These are phyloP conservation scores for Allantophomopsis cytisporea DNA, from an alignment of 2,329 filamentous ascomycete genomes.

Conservation along the genomic window DNA sequence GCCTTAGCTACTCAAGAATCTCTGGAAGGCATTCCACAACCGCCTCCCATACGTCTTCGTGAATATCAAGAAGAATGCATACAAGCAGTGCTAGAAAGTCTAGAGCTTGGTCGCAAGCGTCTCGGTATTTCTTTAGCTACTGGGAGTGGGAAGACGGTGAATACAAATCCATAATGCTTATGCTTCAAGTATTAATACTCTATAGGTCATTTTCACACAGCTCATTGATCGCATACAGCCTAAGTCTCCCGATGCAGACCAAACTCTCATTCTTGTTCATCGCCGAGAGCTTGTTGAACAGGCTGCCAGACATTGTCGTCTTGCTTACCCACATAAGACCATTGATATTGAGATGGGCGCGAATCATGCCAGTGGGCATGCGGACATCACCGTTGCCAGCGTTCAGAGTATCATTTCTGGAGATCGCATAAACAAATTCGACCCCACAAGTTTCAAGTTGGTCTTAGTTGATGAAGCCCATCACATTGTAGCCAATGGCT, in stretches of 20 bases:
- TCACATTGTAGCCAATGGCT: slow-evolving; percentile 79
- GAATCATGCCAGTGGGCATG: slow-evolving; percentile 59
- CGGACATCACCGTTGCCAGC: slow-evolving; percentile 90
- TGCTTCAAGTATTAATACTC: neutral
- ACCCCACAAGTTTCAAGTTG: slow-evolving; percentile 71
- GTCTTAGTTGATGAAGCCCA: slow-evolving; percentile 93
- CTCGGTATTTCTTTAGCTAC: slow-evolving; percentile 79
- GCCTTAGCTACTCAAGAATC: neutral
- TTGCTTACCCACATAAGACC: slow-evolving; percentile 64
- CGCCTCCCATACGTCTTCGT: slow-evolving; percentile 44
- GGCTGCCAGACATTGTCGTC: slow-evolving; percentile 71
- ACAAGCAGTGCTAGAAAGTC: slow-evolving; percentile 57
- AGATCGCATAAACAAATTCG: slow-evolving; percentile 68
- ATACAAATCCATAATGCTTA: slow-evolving; percentile 4
- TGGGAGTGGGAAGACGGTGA: slow-evolving; percentile 77
- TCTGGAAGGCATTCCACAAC: neutral
- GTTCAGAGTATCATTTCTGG: slow-evolving; percentile 72
- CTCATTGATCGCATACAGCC: slow-evolving; percentile 66
- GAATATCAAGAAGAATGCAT: slow-evolving; percentile 90
- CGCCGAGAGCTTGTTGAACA: slow-evolving; percentile 90
- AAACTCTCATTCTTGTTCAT: slow-evolving; percentile 85
- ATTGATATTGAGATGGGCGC: slow-evolving; percentile 90
- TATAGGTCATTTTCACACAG: slow-evolving; percentile 86
- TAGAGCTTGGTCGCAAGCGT: slow-evolving; percentile 60
- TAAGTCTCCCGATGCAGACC: slow-evolving; percentile 41